phyloP scores from a whole-genome alignment of 176 grass and related monocot species.

The Aegilops umbellulata region DNA sequence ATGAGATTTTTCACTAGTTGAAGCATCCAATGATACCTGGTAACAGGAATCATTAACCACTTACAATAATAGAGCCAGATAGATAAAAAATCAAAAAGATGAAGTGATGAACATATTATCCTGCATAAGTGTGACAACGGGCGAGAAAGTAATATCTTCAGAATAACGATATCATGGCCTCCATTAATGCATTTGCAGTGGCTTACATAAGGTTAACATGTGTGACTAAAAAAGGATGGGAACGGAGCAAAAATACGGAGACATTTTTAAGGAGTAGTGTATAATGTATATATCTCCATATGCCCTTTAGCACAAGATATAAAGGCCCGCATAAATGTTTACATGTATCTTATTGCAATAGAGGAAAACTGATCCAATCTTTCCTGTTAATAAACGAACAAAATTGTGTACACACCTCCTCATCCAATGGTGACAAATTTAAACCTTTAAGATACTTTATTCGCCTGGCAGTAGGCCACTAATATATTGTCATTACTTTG shows the following conservation, averaged over 20 bases:
- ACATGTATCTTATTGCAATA: background rate
- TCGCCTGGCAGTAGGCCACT: background rate
- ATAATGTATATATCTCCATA: background rate
- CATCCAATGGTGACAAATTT: background rate
- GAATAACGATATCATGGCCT: background rate
- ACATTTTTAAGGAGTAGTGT: background rate
- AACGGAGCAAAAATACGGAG: background rate
- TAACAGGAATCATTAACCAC: background rate
- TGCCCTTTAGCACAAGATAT: background rate
- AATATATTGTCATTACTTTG: background rate
- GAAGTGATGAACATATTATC: background rate
- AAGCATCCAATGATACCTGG: slow-evolving; percentile 37
- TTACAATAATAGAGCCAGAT: slow-evolving; percentile 11
- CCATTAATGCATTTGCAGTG: background rate
- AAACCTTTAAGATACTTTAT: background rate
- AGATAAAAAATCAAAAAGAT: background rate
- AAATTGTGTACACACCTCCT: background rate
- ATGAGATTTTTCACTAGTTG: slow-evolving; percentile 48
- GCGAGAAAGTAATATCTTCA: background rate
- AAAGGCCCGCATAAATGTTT: background rate
- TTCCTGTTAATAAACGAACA: background rate
- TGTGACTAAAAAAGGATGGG: background rate
- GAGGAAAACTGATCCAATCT: background rate
- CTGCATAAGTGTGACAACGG: background rate
- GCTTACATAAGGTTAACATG: background rate